Conservation (phyloP, 2,329 filamentous ascomycete genomes). For the Triangularia setosa region DNA sequence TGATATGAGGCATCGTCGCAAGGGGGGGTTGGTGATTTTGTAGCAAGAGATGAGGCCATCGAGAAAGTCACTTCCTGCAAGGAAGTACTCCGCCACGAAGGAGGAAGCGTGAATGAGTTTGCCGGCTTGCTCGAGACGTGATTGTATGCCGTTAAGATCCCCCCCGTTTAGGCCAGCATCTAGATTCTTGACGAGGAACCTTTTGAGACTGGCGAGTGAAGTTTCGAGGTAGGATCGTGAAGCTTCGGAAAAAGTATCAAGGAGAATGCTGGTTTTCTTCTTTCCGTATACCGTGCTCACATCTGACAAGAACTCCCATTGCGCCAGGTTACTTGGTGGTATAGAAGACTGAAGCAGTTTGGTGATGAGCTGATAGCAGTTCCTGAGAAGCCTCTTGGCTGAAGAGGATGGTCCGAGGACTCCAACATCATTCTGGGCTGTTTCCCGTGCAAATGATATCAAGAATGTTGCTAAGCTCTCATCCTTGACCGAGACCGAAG, state of each 20-base stretch:
- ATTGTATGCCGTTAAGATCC: constrained; percentile 52
- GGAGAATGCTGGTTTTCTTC: constrained; percentile 52
- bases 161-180: constrained; percentile 54
- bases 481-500: constrained; percentile 47
- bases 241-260: constrained; percentile 47
- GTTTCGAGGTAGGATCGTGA: constrained; percentile 49
- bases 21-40: constrained; percentile 56
- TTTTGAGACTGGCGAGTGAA: constrained; percentile 58
- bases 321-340: constrained; percentile 47
- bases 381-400: constrained; percentile 52
- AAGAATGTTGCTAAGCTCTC: constrained; percentile 61
- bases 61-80: constrained; percentile 83
- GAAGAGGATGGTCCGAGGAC: constrained; percentile 34
- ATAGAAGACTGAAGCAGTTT: constrained; percentile 48
- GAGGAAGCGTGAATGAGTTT: constrained; percentile 60
- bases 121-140: constrained; percentile 55
- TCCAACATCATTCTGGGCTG: constrained; percentile 37
- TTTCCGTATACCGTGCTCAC: constrained; percentile 64
- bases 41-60: constrained; percentile 70
- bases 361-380: constrained; percentile 61
- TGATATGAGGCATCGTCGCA: constrained; percentile 66
- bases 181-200: constrained; percentile 56
- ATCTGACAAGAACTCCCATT: constrained; percentile 66
- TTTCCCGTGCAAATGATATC: constrained; percentile 60
- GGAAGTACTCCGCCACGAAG: constrained; percentile 57